Percentiles rank a stretch among this genome's conserved stretches.
Conservation (phyloP, 805 yeast genomes). For the Schwanniomyces pseudopolymorphus region DNA sequence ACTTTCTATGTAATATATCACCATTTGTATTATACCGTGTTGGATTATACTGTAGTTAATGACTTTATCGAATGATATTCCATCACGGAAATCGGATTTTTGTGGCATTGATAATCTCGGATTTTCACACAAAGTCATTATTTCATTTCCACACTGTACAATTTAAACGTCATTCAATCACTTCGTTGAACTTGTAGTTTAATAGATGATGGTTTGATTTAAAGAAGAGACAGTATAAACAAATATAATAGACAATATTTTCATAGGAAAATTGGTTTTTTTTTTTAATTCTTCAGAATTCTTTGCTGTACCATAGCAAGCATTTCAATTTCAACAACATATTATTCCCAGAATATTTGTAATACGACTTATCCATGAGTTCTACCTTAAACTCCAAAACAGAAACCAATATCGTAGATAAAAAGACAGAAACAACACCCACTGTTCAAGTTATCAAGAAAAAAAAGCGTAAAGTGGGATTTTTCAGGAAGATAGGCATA, state of each 20-base stretch:
- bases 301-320: neutral
- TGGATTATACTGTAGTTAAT: neutral
- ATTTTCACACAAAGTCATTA: neutral
- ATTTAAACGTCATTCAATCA: neutral
- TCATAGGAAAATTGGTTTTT: neutral
- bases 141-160: neutral
- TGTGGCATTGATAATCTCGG: constrained; percentile 1
- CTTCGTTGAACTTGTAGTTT: neutral
- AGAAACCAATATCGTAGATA: neutral
- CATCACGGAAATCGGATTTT: neutral
- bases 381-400: neutral
- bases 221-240: neutral
- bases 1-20: neutral
- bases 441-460: neutral
- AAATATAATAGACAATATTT: neutral
- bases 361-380: neutral
- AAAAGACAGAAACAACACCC: neutral
- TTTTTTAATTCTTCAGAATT: neutral
- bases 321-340: neutral
- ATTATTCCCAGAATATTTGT: neutral
- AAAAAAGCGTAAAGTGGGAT: constrained; percentile 16
- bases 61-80: neutral
- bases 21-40: neutral
- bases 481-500: constrained; percentile 39
- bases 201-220: neutral